Percentiles rank a stretch among this genome's conserved stretches.
Evolutionary conservation across 805 yeast species (phyloP).

Genomic region (Metschnikowia anglica): DNA sequence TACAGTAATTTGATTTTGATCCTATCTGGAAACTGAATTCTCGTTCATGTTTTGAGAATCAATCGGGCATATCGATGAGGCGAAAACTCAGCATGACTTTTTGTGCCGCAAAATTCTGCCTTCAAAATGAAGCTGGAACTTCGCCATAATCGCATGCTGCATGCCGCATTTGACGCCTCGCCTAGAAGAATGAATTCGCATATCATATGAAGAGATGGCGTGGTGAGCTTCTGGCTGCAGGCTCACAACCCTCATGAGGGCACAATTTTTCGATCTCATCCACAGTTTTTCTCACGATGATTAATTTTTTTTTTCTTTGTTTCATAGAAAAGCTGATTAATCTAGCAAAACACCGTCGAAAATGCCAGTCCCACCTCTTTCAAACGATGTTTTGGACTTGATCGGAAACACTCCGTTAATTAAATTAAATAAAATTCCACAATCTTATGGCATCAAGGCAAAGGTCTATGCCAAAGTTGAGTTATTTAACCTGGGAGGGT

Average conservation of each 20-base stretch:
- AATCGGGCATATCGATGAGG: no score
- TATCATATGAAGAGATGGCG: neutral
- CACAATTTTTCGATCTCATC: conserved; percentile 7
- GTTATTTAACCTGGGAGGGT: conserved; percentile 85
- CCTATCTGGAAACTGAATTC: no score
- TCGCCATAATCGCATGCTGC: no score
- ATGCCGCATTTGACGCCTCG: no score
- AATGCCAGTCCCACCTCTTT: conserved; percentile 37
- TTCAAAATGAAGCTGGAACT: no score
- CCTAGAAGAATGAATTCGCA: neutral
- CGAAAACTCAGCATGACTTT: no score
- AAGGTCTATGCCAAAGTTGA: conserved; percentile 72
- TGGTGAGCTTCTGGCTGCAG: conserved; percentile 1
- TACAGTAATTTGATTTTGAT: no score
- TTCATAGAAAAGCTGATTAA: neutral
- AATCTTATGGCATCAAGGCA: conserved; percentile 72
- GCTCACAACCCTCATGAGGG: conserved; percentile 1
- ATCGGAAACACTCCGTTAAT: conserved; percentile 87
- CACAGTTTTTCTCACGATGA: conserved; percentile 4
- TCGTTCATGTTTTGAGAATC: no score
- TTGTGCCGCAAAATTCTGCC: no score
- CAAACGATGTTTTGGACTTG: conserved; percentile 62
- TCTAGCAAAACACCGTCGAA: neutral
- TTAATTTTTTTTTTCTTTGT: neutral
- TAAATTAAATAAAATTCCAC: conserved; percentile 71